Conservation (phyloP, 1,139 yeast species). For the Wickerhamiella infanticola region DNA sequence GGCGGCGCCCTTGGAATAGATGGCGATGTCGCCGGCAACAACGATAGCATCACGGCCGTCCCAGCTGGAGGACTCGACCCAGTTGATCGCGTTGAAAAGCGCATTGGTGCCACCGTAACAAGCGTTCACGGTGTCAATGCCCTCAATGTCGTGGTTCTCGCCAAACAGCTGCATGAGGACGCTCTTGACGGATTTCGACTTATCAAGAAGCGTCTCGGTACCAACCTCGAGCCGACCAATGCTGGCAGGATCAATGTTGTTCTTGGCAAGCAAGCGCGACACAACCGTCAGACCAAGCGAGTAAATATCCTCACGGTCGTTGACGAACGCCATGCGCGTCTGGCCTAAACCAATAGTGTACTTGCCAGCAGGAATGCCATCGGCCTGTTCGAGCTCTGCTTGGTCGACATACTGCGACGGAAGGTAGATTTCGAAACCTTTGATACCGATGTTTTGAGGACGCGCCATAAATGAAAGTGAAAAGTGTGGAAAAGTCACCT, state of each 20-base stretch:
- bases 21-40: conserved; percentile 95
- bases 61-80: conserved; percentile 96
- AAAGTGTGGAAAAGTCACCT: background rate
- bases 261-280: conserved; percentile 59
- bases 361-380: conserved; percentile 83
- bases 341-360: conserved; percentile 98
- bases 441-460: conserved; percentile 84
- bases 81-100: conserved; percentile 79
- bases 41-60: conserved; percentile 98
- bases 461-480: conserved; percentile 11
- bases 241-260: conserved; percentile 60
- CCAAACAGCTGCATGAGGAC: conserved; percentile 91
- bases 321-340: conserved; percentile 93
- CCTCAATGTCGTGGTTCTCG: conserved; percentile 83
- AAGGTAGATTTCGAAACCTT: conserved; percentile 83
- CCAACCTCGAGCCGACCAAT: conserved; percentile 98
- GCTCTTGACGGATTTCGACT: conserved; percentile 92
- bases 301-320: conserved; percentile 94
- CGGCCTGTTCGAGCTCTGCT: conserved; percentile 68
- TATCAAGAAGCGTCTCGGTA: conserved; percentile 92
- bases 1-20: conserved; percentile 93
- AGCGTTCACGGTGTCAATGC: conserved; percentile 91
- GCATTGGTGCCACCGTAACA: conserved; percentile 99
- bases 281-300: conserved; percentile 79
- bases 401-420: conserved; percentile 79